Conservation (phyloP, 1,284 basidiomycete species). For the Naganishia cerealis region DNA sequence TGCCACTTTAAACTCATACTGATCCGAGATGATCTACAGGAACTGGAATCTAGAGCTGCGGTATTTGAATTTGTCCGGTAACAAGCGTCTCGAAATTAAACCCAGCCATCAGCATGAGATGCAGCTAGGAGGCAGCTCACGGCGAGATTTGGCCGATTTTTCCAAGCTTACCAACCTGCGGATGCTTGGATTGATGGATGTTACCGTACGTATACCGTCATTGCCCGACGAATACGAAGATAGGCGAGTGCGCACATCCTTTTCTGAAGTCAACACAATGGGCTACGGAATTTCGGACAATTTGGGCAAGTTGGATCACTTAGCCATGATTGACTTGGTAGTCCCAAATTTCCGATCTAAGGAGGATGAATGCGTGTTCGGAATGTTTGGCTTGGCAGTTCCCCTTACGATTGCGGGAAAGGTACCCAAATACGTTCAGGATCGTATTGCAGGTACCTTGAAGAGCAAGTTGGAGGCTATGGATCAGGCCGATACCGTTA, state of each 20-base stretch:
- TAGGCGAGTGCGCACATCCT: conserved; percentile 86
- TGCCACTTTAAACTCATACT: conserved; percentile 2
- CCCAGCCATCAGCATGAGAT: conserved; percentile 60
- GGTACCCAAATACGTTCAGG: conserved; percentile 71
- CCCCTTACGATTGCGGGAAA: conserved; percentile 58
- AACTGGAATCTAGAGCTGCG: conserved; percentile 92
- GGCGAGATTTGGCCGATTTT: conserved; percentile 74
- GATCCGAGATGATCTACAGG: conserved; percentile 58
- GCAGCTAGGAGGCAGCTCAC: conserved; percentile 48
- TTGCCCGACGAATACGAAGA: conserved; percentile 90
- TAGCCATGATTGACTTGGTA: conserved; percentile 90
- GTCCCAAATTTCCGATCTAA: conserved; percentile 79
- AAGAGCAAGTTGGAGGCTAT: conserved; percentile 62
- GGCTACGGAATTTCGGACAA: conserved; percentile 95
- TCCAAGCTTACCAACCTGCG: conserved; percentile 77
- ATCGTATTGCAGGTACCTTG: conserved; percentile 70
- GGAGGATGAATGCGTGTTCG: conserved; percentile 85
- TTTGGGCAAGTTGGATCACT: conserved; percentile 70
- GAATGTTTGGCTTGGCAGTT: conserved; percentile 83
- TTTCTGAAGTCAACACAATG: conserved; percentile 88
- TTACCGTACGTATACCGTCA: conserved; percentile 80
- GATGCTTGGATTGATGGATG: conserved; percentile 94
- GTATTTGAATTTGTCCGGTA: conserved; percentile 85
- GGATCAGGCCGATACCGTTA: conserved; percentile 61
- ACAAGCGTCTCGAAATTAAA: conserved; percentile 84